Evolutionary conservation across 1,284 basidiomycete species (phyloP).

Genomic region (Cystobasidiaceae sp.): DNA sequence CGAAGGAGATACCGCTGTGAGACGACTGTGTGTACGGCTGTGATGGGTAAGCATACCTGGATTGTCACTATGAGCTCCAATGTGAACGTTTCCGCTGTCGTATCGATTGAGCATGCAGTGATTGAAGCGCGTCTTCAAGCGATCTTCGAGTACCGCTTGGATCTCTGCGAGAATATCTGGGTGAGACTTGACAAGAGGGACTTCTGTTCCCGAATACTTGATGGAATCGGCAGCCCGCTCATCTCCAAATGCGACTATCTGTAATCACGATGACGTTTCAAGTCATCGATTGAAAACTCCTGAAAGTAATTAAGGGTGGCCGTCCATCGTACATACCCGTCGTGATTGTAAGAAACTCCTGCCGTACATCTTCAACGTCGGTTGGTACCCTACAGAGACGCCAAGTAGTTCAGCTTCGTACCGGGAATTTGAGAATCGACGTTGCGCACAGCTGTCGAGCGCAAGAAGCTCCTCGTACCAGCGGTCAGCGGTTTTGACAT

Average conservation of each 20-base stretch:
- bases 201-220: conserved; percentile 51
- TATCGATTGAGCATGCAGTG: conserved; percentile 55
- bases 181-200: conserved; percentile 50
- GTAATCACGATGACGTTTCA: no score
- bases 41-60: not conserved
- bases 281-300: not conserved
- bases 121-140: conserved; percentile 52
- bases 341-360: conserved; percentile 52
- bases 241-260: conserved; percentile 49
- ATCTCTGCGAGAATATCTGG: conserved; percentile 49
- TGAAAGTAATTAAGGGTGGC: conserved; percentile 38
- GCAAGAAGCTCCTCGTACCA: conserved; percentile 49
- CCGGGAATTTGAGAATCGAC: not conserved
- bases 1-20: not conserved
- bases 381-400: conserved; percentile 49
- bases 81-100: conserved; percentile 51
- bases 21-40: not conserved
- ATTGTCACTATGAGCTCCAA: conserved; percentile 40
- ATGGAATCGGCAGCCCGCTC: conserved; percentile 45
- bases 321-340: conserved; percentile 42
- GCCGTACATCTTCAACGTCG: conserved; percentile 55
- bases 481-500: conserved; percentile 42
- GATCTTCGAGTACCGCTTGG: conserved; percentile 46
- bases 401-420: conserved; percentile 7
- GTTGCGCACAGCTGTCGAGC: conserved; percentile 48